Evolutionary conservation across 176 grass and related monocot species (phyloP).

Genomic region (Juncus effusus): DNA sequence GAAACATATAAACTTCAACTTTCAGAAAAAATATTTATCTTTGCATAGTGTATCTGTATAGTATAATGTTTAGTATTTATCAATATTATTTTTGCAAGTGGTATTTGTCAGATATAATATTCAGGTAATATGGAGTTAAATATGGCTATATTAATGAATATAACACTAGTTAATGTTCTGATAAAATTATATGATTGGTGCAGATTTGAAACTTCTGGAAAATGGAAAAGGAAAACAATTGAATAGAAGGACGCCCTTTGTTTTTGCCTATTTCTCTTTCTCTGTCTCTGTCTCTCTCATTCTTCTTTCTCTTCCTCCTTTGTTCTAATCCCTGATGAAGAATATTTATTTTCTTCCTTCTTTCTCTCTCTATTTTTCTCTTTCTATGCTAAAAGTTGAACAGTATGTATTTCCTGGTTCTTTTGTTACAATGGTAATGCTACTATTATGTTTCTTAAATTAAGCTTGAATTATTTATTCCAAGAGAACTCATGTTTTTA

Average conservation of each 20-base stretch:
- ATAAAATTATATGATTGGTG: not conserved
- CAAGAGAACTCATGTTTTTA: too few relatives aligned
- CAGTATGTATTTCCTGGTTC: conserved; percentile 29
- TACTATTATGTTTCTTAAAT: conserved; percentile 12
- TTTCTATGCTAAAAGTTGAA: conserved; percentile 24
- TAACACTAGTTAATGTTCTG: too few relatives aligned
- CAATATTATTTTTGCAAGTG: too few relatives aligned
- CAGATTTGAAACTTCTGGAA: not conserved
- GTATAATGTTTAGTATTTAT: too few relatives aligned
- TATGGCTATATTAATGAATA: too few relatives aligned
- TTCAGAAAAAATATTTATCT: too few relatives aligned
- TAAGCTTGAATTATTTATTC: too few relatives aligned
- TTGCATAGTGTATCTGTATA: too few relatives aligned
- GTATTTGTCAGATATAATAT: too few relatives aligned
- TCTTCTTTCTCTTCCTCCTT: not conserved
- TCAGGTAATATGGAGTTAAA: too few relatives aligned
- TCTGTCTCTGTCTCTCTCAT: not conserved
- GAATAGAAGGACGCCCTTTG: conserved; percentile 22
- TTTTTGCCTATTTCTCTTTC: conserved; percentile 1
- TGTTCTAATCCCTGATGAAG: not conserved
- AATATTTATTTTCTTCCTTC: conserved; percentile 6
- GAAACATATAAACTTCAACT: too few relatives aligned
- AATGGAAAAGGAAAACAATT: conserved; percentile 17
- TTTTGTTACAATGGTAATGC: conserved; percentile 31
- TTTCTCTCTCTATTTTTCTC: not conserved